Evolutionary conservation across 2,329 filamentous ascomycete genomes (phyloP), one percentile per base, ranked within the genome.

Genomic region (Zarea fungicola): DNA sequence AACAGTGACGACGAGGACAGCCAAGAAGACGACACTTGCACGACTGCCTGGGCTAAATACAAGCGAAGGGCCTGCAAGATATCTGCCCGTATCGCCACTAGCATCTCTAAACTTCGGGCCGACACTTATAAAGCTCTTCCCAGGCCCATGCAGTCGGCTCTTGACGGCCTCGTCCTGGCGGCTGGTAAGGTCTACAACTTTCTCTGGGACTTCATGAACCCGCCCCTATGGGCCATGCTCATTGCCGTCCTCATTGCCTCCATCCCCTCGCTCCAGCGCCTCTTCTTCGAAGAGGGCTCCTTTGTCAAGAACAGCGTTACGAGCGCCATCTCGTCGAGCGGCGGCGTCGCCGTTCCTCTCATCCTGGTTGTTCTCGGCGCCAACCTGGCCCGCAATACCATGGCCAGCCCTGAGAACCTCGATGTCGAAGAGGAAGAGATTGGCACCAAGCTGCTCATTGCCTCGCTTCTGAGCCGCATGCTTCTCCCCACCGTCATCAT

Each of bases 161-260:
- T 75, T 13, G 51, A 58, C 3, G 59, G 58, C 35, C 13, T 68
- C 7, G 59, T 63, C 42, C 55, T 50, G 10, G 57, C 70, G 16
- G 69, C 65, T 37, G 65, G 58, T 57, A 65, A 78, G 65, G 54
- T 88, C 57, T 68, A 80, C 56, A 69, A 69, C 42, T 90, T 90
- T 45, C 64, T 91, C 11, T 93, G 87, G 87, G 86, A 87, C 41
- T 96, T 96, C 66, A 97, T 99, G 92, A 97, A 97, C 68, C 92
- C 93, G 35, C 93, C 93, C 1, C 82, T 99, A 22, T 97, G 91
- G 90, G 91, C 93, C 25, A 97, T 99, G 93, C 73, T 97, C 28
- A 74, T 84, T 32, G 89, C 93, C n/a, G 84, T 97, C 39, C 70
- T 96, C 43, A 87, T 99, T 6, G 93, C 93, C 3, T 95, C 90